Evolutionary conservation across 73 alveolate species (phyloP).

Genomic region (Paramecium octaurelia): DNA sequence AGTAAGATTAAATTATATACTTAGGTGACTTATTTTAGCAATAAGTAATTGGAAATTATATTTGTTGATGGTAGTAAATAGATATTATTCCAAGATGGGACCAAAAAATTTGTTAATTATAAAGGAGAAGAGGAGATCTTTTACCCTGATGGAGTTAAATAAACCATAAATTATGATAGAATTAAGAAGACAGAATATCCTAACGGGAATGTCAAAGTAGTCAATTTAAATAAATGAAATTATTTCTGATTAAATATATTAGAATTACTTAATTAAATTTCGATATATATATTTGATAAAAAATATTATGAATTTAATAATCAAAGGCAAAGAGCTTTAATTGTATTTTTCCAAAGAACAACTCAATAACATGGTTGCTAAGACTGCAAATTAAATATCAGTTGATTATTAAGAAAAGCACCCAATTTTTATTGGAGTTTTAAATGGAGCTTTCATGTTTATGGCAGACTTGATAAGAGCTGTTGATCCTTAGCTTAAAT

Average conservation of each 20-base stretch:
- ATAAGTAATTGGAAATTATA: neutral
- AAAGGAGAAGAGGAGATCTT: neutral
- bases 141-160: neutral
- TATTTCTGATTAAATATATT: neutral
- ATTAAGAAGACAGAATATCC: neutral
- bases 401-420: slow-evolving; percentile 39
- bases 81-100: neutral
- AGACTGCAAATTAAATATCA: slow-evolving; percentile 44
- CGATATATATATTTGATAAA: neutral
- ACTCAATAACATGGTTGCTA: neutral
- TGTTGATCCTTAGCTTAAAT: slow-evolving; percentile 20
- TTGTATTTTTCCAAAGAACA: neutral
- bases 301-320: neutral
- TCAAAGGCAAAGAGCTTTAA: neutral
- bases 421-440: slow-evolving; percentile 57
- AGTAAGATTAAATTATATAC: neutral
- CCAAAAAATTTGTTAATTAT: neutral
- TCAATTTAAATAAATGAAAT: neutral
- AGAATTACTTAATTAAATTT: neutral
- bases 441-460: slow-evolving; percentile 54
- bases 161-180: neutral
- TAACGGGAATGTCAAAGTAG: neutral
- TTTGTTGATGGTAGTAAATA: slow-evolving; percentile 14
- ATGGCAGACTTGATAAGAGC: slow-evolving; percentile 52
- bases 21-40: neutral